Evolutionary conservation across 257 asterid species (phyloP), one percentile per base, ranked within the genome.

Genomic region (Nicotiana paniculata): DNA sequence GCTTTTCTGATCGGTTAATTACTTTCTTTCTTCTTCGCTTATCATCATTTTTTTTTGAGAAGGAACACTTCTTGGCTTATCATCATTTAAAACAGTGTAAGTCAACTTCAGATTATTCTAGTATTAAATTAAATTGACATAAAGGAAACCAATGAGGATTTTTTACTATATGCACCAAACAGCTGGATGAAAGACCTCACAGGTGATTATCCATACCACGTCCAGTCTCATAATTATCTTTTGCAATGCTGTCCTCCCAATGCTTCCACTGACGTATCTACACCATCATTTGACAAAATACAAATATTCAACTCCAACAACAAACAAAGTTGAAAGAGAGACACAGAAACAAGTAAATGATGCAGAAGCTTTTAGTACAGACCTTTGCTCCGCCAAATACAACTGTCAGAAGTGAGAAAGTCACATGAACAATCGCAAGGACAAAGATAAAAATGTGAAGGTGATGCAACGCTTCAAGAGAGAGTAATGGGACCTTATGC

Each of bases 221-320:
- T 82, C 48, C 69, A 8, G 91, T 30, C 51, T 87, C 89, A 85
- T 77, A 89, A 82, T 88, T 90, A 78, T 85, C 97, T 85, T 91
- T 90, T 5, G 92, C 90, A 78, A 96, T 91, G 65, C 95, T 80
- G 82, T 93, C 94, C 82, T 96, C 99, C 98, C 98, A 96, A 32
- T 82, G 83, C 93, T 96, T 96, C 98, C 98, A 93, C 92, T 91
- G 97, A 48, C 95, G 90, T 84, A 94, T 96, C 99, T 94, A 81
- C n/a, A 68, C 79, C 84, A 48, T 85, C 82, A 66, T 39, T 64
- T 48, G 26, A 53, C 16, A 51, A 69, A 67, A 57, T 67, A 53
- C 39, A 35, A 55, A 68, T 76, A 81, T 10, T n/a, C 63, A 70
- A 21, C 58, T 13, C 43, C 37, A 69, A 62, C 54, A 48, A 59